Evolutionary conservation across 2,329 filamentous ascomycete genomes (phyloP).

Genomic region (Colletotrichum chrysophilum): DNA sequence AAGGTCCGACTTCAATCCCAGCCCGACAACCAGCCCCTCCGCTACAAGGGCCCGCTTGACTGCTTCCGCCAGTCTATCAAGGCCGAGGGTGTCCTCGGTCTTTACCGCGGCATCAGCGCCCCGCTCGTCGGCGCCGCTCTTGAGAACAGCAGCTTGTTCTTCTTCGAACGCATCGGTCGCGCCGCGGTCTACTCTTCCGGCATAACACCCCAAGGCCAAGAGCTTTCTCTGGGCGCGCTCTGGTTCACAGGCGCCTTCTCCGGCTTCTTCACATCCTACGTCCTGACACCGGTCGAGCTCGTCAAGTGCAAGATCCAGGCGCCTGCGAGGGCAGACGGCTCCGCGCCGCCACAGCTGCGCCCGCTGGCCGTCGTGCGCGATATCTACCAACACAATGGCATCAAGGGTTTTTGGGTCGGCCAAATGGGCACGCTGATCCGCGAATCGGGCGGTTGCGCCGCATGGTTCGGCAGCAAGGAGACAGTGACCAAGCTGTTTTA

Average conservation of each 20-base stretch:
- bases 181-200: conserved; percentile 64
- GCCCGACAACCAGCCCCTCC: conserved; percentile 79
- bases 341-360: conserved; percentile 55
- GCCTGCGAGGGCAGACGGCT: conserved; percentile 51
- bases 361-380: conserved; percentile 76
- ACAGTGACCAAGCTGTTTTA: conserved; percentile 76
- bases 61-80: conserved; percentile 89
- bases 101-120: conserved; percentile 93
- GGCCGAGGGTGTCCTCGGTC: conserved; percentile 77
- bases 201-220: conserved; percentile 54
- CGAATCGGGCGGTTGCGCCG: conserved; percentile 89
- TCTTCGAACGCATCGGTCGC: conserved; percentile 82
- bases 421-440: conserved; percentile 92
- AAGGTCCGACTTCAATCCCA: conserved; percentile 98
- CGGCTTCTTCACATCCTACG: conserved; percentile 86
- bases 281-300: conserved; percentile 93
- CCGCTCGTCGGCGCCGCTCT: conserved; percentile 89
- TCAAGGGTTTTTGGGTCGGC: conserved; percentile 92
- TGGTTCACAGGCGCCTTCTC: conserved; percentile 84
- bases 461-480: conserved; percentile 95
- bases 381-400: conserved; percentile 81
- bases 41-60: conserved; percentile 86
- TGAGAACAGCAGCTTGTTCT: conserved; percentile 91
- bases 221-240: conserved; percentile 76
- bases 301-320: conserved; percentile 99